A percentile compares a stretch with the other conserved stretches of the same genome.
Conservation (phyloP, 768 basidiomycete species). For the Galerina marginata region DNA sequence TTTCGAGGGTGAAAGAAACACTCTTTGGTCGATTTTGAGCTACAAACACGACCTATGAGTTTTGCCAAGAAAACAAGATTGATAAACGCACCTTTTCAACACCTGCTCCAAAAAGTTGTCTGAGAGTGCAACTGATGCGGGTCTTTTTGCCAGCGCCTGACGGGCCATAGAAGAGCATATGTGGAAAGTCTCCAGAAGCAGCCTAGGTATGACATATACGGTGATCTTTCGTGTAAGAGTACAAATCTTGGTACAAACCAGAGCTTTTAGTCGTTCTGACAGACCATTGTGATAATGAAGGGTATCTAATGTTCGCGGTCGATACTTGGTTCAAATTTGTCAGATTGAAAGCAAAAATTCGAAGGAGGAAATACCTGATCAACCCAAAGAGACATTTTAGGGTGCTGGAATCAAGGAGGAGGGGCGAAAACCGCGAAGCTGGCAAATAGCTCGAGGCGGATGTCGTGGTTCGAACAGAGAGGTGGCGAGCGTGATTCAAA, state of each 20-base stretch:
- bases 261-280: slow-evolving; percentile 77
- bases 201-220: slow-evolving; percentile 52
- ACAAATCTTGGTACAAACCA: slow-evolving; percentile 50
- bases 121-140: slow-evolving; percentile 85
- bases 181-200: slow-evolving; percentile 92
- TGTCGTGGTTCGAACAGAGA: background rate
- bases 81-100: slow-evolving; percentile 79
- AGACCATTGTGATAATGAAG: slow-evolving; percentile 89
- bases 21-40: slow-evolving; percentile 97
- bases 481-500: slow-evolving; percentile 11
- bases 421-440: too few species aligned
- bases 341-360: background rate
- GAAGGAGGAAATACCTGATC: slow-evolving; percentile 50
- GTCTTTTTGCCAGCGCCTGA: slow-evolving; percentile 99
- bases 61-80: background rate
- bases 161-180: slow-evolving; percentile 97
- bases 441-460: background rate
- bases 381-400: slow-evolving; percentile 70
- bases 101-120: slow-evolving; percentile 88
- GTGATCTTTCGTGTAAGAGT: background rate
- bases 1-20: slow-evolving; percentile 93
- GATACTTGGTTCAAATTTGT: slow-evolving; percentile 56
- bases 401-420: too few species aligned
- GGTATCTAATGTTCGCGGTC: slow-evolving; percentile 82
- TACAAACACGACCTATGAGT: slow-evolving; percentile 33